phyloP scores from a whole-genome alignment of 2,329 filamentous ascomycete species.

The Colletotrichum limetticola region DNA sequence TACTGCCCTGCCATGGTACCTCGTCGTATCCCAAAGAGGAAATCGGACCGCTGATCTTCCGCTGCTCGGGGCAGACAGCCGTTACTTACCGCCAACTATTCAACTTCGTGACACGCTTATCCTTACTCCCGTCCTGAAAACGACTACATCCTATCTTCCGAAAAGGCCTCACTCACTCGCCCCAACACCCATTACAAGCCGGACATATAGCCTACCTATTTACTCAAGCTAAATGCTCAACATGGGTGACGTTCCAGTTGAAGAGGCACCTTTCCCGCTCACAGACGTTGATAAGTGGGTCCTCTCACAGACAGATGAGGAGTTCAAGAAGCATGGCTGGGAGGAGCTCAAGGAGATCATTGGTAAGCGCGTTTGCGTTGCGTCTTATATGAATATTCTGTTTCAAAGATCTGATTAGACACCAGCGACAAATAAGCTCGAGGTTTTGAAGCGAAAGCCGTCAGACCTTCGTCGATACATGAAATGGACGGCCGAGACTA shows the following conservation, averaged over 20 bases:
- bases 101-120: background rate
- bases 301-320: slow-evolving; percentile 72
- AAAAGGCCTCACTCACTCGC: background rate
- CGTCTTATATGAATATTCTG: background rate
- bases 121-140: background rate
- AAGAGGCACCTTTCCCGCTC: slow-evolving; percentile 66
- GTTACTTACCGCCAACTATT: slow-evolving; percentile 14
- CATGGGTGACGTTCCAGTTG: slow-evolving; percentile 53
- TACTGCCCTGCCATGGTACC: background rate
- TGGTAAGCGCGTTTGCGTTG: slow-evolving; percentile 48
- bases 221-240: background rate
- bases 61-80: slow-evolving; percentile 9
- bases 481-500: slow-evolving; percentile 77
- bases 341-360: slow-evolving; percentile 76
- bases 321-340: slow-evolving; percentile 80
- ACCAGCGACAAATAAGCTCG: slow-evolving; percentile 70
- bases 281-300: slow-evolving; percentile 69
- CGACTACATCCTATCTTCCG: background rate
- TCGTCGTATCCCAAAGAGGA: background rate
- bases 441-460: slow-evolving; percentile 81
- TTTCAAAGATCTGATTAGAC: background rate
- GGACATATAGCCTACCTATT: background rate
- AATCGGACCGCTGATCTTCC: slow-evolving; percentile 33
- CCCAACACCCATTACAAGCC: background rate
- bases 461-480: slow-evolving; percentile 85